These are phyloP conservation scores for Angomonas ambiguus DNA, from an alignment of 208 protist genomes.

Conservation along the genomic window DNA sequence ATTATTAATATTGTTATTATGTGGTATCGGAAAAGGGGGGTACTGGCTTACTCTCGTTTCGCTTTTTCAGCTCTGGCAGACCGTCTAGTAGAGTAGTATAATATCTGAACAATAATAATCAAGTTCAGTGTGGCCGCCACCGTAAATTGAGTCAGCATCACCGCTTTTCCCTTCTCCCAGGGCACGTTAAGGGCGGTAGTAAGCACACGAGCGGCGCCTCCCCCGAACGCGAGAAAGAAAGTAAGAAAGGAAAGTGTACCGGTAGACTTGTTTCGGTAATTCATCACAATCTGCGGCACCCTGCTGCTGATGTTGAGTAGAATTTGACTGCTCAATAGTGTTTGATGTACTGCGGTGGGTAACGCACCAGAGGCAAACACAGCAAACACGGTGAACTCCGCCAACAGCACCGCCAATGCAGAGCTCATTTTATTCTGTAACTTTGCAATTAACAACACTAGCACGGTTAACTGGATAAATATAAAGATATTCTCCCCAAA, in stretches of 20 bases:
- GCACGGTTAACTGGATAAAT: conserved; percentile 52
- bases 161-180: conserved; percentile 67
- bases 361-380: conserved; percentile 37
- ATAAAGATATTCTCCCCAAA: conserved; percentile 82
- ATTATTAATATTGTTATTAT: background rate
- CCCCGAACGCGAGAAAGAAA: conserved; percentile 78
- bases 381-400: conserved; percentile 27
- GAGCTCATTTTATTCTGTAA: conserved; percentile 37
- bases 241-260: conserved; percentile 80
- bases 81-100: conserved; percentile 38
- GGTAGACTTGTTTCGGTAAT: conserved; percentile 55
- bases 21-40: background rate
- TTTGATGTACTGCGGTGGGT: conserved; percentile 44
- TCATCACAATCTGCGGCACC: conserved; percentile 75
- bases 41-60: background rate
- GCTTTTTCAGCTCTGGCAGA: background rate
- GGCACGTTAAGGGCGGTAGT: conserved; percentile 81
- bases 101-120: conserved; percentile 65
- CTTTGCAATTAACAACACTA: conserved; percentile 60
- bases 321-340: conserved; percentile 53
- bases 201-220: conserved; percentile 59
- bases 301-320: conserved; percentile 64
- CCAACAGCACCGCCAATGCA: conserved; percentile 28
- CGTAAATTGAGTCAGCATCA: conserved; percentile 61
- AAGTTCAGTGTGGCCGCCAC: conserved; percentile 56